Conservation (phyloP, 2,329 filamentous ascomycete genomes). For the Elsinoe necatrix region DNA sequence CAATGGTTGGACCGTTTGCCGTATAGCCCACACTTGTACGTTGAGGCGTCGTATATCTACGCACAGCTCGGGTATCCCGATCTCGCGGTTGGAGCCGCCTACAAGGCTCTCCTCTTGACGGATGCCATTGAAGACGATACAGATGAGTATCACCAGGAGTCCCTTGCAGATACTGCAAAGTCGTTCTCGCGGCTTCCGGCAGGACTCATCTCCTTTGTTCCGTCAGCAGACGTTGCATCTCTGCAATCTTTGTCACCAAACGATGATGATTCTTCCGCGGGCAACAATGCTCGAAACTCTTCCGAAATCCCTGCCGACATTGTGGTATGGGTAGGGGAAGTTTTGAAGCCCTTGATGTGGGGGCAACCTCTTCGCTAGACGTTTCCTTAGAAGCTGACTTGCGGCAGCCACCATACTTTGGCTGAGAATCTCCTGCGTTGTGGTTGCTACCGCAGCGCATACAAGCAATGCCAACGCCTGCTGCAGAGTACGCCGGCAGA, state of each 20-base stretch:
- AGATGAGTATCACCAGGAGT: slow-evolving; percentile 72
- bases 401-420: slow-evolving; percentile 17
- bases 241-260: not conserved
- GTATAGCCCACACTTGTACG: slow-evolving; percentile 40
- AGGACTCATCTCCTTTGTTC: not conserved
- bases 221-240: not conserved
- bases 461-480: slow-evolving; percentile 56
- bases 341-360: not conserved
- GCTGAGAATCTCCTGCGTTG: slow-evolving; percentile 49
- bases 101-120: slow-evolving; percentile 75
- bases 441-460: slow-evolving; percentile 59
- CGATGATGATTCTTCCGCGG: not conserved
- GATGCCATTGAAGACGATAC: slow-evolving; percentile 72
- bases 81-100: slow-evolving; percentile 80
- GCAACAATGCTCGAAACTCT: not conserved
- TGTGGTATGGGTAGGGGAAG: not conserved
- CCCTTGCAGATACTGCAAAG: slow-evolving; percentile 27
- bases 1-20: slow-evolving; percentile 23
- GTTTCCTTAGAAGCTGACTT: not conserved
- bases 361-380: not conserved
- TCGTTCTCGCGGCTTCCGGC: not conserved
- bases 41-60: slow-evolving; percentile 63
- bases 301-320: not conserved
- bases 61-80: slow-evolving; percentile 76
- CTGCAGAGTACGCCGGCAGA: slow-evolving; percentile 49